Base-by-base conservation (phyloP, 352 stramenopile species). In the Pythium biforme region DNA sequence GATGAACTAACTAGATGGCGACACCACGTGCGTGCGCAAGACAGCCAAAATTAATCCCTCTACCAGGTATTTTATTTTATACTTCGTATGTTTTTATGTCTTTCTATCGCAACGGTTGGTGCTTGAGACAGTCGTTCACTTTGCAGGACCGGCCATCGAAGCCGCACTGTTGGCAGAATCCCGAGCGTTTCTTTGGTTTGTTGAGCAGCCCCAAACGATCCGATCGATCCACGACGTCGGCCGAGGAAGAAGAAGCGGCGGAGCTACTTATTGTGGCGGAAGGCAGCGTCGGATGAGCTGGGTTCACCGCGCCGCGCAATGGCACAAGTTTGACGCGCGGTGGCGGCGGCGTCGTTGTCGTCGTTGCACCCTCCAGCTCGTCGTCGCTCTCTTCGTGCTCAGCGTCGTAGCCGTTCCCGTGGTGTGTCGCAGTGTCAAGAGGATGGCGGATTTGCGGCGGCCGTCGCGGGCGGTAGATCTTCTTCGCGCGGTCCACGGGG, bases 101-200 rank as follows among this genome's bases (percentile, higher is more conserved):
- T 37, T 64, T 22, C 47, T 48, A 55, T 33, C 34, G 37, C 45
- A 85, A 70, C 8, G 75, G 50, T 52, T 89, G 79, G 59, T 88
- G 76, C 59, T 84, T 85, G 62, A 84, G 64, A 51, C 80, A 88
- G 64, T 86, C 78, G 60, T 71, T 79, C 51, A 86, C 77, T 47
- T 88, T 88, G 60, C 76, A 88, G 15, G 76, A 72, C 4, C 72
- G 68, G 1, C 80, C 80, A 74, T 89, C 74, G 20, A 77, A 86
- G 19, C 73, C 59, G 55, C 80, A 87, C 23, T 74, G 75, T 48
- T 86, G 78, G 43, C 76, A 90, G 55, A 76, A 90, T 4, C 78
- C 78, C 2, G 76, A 86, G 9, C 77, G 74, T 34, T 74, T 79
- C 47, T 66, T 83, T 6, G 60, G 47, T 26, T 70, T 70, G 22